Conservation (phyloP, 352 stramenopile genomes). For the Globisporangium spiculum region DNA sequence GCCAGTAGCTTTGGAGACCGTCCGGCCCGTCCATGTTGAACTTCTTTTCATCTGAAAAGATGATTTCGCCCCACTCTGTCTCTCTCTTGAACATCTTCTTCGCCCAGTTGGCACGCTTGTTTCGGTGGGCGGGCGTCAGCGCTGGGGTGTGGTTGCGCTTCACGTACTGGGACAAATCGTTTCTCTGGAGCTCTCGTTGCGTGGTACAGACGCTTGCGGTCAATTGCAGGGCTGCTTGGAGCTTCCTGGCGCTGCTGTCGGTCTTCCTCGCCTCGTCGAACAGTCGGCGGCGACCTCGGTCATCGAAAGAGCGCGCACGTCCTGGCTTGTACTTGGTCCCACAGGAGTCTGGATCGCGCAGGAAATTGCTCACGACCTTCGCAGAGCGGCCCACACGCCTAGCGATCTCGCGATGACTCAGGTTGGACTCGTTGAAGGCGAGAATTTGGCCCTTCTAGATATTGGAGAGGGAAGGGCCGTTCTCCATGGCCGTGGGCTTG, state of each 20-base stretch:
- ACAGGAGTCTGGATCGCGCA: neutral
- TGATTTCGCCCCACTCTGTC: neutral
- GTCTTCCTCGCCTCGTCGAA: neutral
- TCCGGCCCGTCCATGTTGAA: neutral
- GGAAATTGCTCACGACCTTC: neutral
- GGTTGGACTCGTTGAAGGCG: neutral
- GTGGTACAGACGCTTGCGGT: neutral
- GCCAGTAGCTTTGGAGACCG: neutral
- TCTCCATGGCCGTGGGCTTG: neutral
- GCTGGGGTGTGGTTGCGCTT: neutral
- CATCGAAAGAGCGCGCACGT: neutral
- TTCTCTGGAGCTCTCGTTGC: neutral
- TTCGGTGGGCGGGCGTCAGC: slow-evolving; percentile 1
- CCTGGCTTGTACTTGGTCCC: slow-evolving; percentile 2
- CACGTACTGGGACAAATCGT: slow-evolving; percentile 1
- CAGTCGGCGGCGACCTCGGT: neutral
- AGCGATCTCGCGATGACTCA: neutral
- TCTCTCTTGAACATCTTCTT: neutral
- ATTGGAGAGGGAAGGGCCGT: neutral
- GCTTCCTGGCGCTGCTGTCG: neutral
- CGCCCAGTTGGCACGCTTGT: neutral
- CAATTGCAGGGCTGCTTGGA: neutral
- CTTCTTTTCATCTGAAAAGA: neutral
- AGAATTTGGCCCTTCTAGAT: neutral
- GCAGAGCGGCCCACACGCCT: neutral